phyloP scores from a whole-genome alignment of 2,329 filamentous ascomycete genomes.

The Sclerotiophoma versabilis region DNA sequence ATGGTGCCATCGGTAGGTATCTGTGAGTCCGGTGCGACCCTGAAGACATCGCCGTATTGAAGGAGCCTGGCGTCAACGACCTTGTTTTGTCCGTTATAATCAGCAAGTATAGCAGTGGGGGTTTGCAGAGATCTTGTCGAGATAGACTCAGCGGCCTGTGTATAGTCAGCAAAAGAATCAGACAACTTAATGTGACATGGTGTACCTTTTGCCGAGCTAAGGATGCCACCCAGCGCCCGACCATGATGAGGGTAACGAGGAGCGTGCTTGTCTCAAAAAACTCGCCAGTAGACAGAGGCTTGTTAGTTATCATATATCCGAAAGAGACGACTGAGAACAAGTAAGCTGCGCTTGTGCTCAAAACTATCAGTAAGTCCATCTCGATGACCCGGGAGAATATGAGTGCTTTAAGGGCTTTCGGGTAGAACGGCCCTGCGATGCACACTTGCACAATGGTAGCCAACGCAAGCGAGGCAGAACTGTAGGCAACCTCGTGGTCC shows the following conservation, averaged over 20 bases:
- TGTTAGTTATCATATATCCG: slow-evolving; percentile 46
- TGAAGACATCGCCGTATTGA: slow-evolving; percentile 74
- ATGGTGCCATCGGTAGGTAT: slow-evolving; percentile 76
- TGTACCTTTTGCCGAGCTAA: slow-evolving; percentile 53
- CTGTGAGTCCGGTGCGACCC: slow-evolving; percentile 63
- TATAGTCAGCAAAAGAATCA: not conserved
- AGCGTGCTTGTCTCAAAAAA: slow-evolving; percentile 66
- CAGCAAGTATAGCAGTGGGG: slow-evolving; percentile 59
- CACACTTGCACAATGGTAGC: slow-evolving; percentile 71
- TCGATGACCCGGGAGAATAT: slow-evolving; percentile 68
- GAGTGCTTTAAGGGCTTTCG: slow-evolving; percentile 66
- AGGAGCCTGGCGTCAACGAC: slow-evolving; percentile 72
- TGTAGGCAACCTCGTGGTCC: slow-evolving; percentile 55
- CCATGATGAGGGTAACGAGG: slow-evolving; percentile 61
- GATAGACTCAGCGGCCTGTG: slow-evolving; percentile 56
- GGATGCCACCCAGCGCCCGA: slow-evolving; percentile 58
- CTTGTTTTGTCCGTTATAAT: slow-evolving; percentile 43
- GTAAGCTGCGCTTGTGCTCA: slow-evolving; percentile 72
- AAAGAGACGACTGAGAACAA: slow-evolving; percentile 64
- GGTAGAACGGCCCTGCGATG: slow-evolving; percentile 73
- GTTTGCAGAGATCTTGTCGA: slow-evolving; percentile 65
- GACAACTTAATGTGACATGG: not conserved
- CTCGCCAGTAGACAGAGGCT: slow-evolving; percentile 51
- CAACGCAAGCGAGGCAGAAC: slow-evolving; percentile 64
- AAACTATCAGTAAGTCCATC: slow-evolving; percentile 72